Evolutionary conservation across 331 rosid genomes (phyloP), one percentile per base, ranked within the genome.

Genomic region (Pyrus hybrid): DNA sequence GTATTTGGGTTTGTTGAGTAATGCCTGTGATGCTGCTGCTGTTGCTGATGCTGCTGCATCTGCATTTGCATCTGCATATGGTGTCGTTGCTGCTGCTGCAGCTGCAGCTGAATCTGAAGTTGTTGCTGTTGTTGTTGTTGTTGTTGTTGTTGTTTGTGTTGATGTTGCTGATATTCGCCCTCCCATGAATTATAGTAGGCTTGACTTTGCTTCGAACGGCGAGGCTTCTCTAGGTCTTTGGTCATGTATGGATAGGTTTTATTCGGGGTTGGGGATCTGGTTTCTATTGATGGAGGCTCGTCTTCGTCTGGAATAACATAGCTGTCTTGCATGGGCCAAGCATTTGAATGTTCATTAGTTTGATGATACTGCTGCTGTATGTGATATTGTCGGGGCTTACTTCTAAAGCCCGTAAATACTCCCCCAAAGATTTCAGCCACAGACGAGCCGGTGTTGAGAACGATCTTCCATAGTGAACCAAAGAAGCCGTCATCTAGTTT

Each of bases 321-420:
- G 74, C 98, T 95, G 76, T 95, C 99, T 87, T 95, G 99, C 88
- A 84, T 32, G 2, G 99, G 97, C 99, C 97, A 95, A 66, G 78
- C 23, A 67, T 83, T 83, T 16, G 89, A 71, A 63, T 87, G 87
- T 21, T 87, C 84, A 68, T 81, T 86, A 29, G 80, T 33, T 81
- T 86, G 91, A 35, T 90, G 89, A 77, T 85, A 86, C 61, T 91
- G 89, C 41, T 90, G 96, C 30, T 90, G 93, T 37, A 84, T 33
- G 65, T 87, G 90, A 74, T 88, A 73, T 29, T 81, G 88, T 20
- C 77, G 64, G 47, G 93, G 87, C 87, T 93, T 91, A 33, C 93
- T 88, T 83, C 86, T 90, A 53, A 85, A 87, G 45, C 88, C 79
- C 51, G 89, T 57, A 86, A 93, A 88, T 26, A 93, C 33, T 43